phyloP scores from a whole-genome alignment of 768 basidiomycete species.

The Tricholoma saponaceum region DNA sequence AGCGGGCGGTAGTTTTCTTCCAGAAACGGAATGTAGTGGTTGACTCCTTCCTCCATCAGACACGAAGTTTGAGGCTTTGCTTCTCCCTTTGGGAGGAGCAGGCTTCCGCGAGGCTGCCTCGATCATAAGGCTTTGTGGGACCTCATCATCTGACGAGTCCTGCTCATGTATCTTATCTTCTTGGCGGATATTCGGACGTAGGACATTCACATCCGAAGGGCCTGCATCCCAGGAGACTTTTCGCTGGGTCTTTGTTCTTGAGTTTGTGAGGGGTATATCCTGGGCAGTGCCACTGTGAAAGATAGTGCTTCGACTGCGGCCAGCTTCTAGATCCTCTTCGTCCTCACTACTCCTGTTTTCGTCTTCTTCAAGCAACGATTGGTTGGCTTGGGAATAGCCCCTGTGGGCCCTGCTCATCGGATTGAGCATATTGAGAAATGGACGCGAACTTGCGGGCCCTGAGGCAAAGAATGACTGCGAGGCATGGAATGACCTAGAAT shows the following conservation, averaged over 20 bases:
- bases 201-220: conserved; percentile 49
- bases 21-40: conserved; percentile 48
- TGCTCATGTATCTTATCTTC: conserved; percentile 57
- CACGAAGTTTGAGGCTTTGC: background rate
- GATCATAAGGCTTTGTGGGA: conserved; percentile 83
- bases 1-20: conserved; percentile 36
- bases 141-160: conserved; percentile 77
- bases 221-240: conserved; percentile 57
- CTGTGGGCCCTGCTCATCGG: conserved; percentile 71
- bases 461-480: conserved; percentile 34
- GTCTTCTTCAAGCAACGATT: conserved; percentile 70
- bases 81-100: conserved; percentile 23
- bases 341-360: conserved; percentile 46
- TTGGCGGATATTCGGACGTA: conserved; percentile 70
- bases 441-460: conserved; percentile 57
- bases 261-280: conserved; percentile 19
- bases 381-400: conserved; percentile 72
- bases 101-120: conserved; percentile 57
- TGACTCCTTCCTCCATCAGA: conserved; percentile 34
- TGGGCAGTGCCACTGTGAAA: conserved; percentile 27
- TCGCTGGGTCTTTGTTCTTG: conserved; percentile 42
- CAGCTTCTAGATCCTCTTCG: conserved; percentile 64
- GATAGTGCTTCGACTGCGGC: conserved; percentile 39
- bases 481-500: conserved; percentile 30
- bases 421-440: conserved; percentile 80